Conservation (phyloP, 345 rosid species). For the Citrus mangshanensis region DNA sequence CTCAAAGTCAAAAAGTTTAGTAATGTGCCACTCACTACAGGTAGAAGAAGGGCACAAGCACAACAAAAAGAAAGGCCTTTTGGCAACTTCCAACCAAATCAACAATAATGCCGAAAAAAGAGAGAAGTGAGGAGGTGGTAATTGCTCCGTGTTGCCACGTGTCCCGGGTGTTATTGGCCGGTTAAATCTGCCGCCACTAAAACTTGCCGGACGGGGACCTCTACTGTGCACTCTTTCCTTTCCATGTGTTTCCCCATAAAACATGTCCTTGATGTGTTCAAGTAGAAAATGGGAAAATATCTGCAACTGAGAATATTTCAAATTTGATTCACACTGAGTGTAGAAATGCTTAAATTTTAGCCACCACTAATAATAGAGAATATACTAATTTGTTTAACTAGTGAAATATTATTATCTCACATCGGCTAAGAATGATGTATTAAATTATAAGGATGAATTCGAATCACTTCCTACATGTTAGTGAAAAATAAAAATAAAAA, state of each 20-base stretch:
- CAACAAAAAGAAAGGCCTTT: neutral
- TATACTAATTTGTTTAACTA: no score
- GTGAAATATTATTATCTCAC: no score
- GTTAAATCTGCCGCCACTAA: constrained; percentile 27
- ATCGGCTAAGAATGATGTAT: no score
- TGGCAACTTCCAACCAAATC: neutral
- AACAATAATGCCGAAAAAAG: neutral
- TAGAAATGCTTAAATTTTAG: no score
- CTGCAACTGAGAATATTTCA: neutral
- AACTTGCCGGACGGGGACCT: neutral
- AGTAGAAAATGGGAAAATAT: neutral
- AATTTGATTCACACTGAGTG: no score
- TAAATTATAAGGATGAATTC: no score
- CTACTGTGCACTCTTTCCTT: neutral
- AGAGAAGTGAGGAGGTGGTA: neutral
- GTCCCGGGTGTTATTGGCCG: constrained; percentile 15
- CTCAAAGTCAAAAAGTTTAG: constrained; percentile 14
- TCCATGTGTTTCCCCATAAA: neutral
- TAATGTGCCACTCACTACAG: neutral
- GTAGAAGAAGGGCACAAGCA: no score
- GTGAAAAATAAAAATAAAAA: no score
- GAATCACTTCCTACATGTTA: no score
- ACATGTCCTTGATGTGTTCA: neutral
- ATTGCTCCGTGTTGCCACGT: constrained; percentile 14
- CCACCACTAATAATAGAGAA: no score